A percentile compares a stretch with the other conserved stretches of the same genome.
Evolutionary conservation across 2,329 filamentous ascomycete genomes (phyloP).

Genomic region (Cucurbitaria berberidis): DNA sequence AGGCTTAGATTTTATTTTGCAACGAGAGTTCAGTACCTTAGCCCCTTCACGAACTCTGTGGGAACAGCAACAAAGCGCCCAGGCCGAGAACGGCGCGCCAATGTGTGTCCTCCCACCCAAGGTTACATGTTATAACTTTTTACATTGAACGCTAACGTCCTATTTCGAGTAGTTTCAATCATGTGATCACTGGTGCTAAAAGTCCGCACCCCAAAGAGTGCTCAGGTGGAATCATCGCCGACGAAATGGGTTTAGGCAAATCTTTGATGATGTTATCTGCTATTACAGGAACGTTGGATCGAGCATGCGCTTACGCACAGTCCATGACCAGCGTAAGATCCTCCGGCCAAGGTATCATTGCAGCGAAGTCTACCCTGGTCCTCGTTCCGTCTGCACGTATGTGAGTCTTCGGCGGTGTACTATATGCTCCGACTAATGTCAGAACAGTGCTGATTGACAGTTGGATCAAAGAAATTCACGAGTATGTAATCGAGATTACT

Average conservation of each 20-base stretch:
- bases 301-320: slow-evolving; percentile 8
- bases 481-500: slow-evolving; percentile 1
- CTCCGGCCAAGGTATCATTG: background rate
- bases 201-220: background rate
- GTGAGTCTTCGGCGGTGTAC: background rate
- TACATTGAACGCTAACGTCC: background rate
- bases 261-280: slow-evolving; percentile 19
- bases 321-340: background rate
- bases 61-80: background rate
- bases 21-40: background rate
- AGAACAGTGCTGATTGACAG: slow-evolving; percentile 20
- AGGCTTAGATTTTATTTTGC: background rate
- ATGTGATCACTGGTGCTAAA: background rate
- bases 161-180: background rate
- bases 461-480: slow-evolving; percentile 24
- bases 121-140: background rate
- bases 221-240: slow-evolving; percentile 51
- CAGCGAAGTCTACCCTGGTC: slow-evolving; percentile 20
- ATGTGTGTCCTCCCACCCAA: background rate
- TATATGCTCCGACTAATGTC: background rate
- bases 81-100: background rate
- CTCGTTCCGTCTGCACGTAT: slow-evolving; percentile 21
- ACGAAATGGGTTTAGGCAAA: slow-evolving; percentile 36
- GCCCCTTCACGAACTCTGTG: background rate
- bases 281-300: slow-evolving; percentile 16